Conservation (phyloP, 1,284 basidiomycete species). For the Ceratobasidium sp. region DNA sequence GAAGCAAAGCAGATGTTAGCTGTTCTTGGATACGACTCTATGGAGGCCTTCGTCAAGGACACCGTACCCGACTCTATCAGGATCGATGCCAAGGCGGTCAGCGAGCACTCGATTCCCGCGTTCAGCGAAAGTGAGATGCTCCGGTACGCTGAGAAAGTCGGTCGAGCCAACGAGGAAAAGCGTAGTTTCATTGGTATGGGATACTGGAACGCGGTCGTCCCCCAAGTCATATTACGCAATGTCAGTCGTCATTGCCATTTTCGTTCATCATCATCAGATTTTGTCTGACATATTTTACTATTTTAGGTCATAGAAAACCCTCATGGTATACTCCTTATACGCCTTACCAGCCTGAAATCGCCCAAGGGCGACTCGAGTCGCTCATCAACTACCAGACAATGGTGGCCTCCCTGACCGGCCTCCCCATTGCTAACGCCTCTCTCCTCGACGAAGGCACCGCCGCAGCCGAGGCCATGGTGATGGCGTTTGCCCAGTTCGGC, state of each 20-base stretch:
- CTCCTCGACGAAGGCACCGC: conserved; percentile 92
- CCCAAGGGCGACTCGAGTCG: conserved; percentile 94
- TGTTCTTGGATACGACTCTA: conserved; percentile 78
- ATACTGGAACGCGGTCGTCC: conserved; percentile 93
- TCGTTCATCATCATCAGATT: not conserved
- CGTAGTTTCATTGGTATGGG: conserved; percentile 99
- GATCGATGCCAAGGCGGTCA: conserved; percentile 66
- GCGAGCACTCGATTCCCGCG: conserved; percentile 71
- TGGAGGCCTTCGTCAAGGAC: conserved; percentile 84
- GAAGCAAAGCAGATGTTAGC: conserved; percentile 82
- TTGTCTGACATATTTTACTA: conserved; percentile 14
- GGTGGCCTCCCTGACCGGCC: conserved; percentile 91
- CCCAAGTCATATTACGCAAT: conserved; percentile 91
- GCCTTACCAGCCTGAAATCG: conserved; percentile 91
- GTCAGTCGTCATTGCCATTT: conserved; percentile 55
- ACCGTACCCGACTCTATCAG: conserved; percentile 83
- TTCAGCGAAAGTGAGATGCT: conserved; percentile 89
- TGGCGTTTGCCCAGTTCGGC: conserved; percentile 69
- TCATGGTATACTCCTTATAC: conserved; percentile 99
- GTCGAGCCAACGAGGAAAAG: conserved; percentile 77
- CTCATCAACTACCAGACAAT: conserved; percentile 98
- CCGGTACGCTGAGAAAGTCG: conserved; percentile 77
- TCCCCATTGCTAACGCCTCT: conserved; percentile 95
- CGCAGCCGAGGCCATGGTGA: conserved; percentile 91
- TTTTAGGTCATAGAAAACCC: conserved; percentile 91